phyloP scores from a whole-genome alignment of 768 basidiomycete species.

The Russula sp. region DNA sequence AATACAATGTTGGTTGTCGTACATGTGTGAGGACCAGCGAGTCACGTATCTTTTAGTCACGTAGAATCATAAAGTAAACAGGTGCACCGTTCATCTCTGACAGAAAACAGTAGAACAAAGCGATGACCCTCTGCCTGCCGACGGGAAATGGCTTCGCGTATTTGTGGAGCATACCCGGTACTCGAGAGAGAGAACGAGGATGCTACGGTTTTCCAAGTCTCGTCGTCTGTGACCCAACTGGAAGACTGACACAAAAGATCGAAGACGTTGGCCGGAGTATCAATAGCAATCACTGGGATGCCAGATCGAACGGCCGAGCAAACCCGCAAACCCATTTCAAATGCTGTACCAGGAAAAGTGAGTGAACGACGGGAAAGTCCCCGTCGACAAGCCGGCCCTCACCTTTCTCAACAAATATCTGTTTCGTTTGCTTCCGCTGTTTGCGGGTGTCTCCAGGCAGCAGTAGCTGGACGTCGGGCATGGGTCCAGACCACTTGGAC shows the following conservation, averaged over 20 bases:
- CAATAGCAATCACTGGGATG: slow-evolving; percentile 69
- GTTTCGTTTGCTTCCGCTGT: slow-evolving; percentile 67
- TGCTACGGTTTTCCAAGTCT: slow-evolving; percentile 62
- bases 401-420: slow-evolving; percentile 70
- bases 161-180: slow-evolving; percentile 59
- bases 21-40: neutral
- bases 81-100: slow-evolving; percentile 67
- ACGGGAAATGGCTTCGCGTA: slow-evolving; percentile 64
- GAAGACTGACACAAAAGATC: slow-evolving; percentile 57
- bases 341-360: slow-evolving; percentile 45
- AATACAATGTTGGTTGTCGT: neutral
- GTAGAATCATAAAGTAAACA: slow-evolving; percentile 42
- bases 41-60: neutral
- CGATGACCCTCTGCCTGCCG: slow-evolving; percentile 60
- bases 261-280: slow-evolving; percentile 59
- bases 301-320: slow-evolving; percentile 57
- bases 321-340: slow-evolving; percentile 56
- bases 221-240: slow-evolving; percentile 72
- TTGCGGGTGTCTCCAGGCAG: slow-evolving; percentile 72
- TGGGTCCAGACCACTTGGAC: slow-evolving; percentile 37
- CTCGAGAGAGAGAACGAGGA: slow-evolving; percentile 55
- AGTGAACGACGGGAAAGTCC: neutral
- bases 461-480: slow-evolving; percentile 57
- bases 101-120: slow-evolving; percentile 62
- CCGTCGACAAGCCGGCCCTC: slow-evolving; percentile 8